Conservation (phyloP, 495 filamentous ascomycete genomes). For the Xylaria acuta region DNA sequence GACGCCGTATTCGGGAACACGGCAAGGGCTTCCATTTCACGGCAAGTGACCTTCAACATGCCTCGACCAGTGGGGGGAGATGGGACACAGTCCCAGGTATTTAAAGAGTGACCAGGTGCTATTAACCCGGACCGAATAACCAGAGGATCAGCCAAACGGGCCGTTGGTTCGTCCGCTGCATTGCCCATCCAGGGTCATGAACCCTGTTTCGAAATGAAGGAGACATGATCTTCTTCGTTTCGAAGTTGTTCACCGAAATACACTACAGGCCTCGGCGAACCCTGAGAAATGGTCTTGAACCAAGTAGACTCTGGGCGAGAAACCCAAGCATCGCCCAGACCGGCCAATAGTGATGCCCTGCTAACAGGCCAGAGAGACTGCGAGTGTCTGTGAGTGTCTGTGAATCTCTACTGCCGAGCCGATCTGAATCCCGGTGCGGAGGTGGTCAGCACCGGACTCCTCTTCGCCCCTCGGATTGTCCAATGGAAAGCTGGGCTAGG, state of each 20-base stretch:
- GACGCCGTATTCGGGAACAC: conserved; percentile 22
- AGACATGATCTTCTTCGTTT: background rate
- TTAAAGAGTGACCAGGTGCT: background rate
- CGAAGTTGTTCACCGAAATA: background rate
- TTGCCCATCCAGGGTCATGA: conserved; percentile 4
- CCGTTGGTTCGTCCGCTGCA: conserved; percentile 10
- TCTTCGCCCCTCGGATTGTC: conserved; percentile 13
- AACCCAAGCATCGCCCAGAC: background rate
- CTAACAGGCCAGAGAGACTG: background rate
- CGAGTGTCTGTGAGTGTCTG: too few species aligned
- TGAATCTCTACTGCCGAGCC: conserved; percentile 25
- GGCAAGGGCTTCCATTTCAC: conserved; percentile 16
- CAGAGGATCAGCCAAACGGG: conserved; percentile 3
- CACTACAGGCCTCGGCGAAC: background rate
- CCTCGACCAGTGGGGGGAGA: background rate
- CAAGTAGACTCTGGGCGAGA: background rate
- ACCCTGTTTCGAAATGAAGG: conserved; percentile 3
- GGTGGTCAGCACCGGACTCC: conserved; percentile 24
- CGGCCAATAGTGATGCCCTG: conserved; percentile 25
- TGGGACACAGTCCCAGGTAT: background rate
- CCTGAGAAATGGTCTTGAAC: background rate
- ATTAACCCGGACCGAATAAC: conserved; percentile 19
- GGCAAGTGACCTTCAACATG: conserved; percentile 7
- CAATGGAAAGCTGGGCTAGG: conserved; percentile 12
- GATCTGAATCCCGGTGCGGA: conserved; percentile 27